These are phyloP conservation scores for Rhodotorula graminis DNA, from an alignment of 768 basidiomycete species.

Conservation along the genomic window DNA sequence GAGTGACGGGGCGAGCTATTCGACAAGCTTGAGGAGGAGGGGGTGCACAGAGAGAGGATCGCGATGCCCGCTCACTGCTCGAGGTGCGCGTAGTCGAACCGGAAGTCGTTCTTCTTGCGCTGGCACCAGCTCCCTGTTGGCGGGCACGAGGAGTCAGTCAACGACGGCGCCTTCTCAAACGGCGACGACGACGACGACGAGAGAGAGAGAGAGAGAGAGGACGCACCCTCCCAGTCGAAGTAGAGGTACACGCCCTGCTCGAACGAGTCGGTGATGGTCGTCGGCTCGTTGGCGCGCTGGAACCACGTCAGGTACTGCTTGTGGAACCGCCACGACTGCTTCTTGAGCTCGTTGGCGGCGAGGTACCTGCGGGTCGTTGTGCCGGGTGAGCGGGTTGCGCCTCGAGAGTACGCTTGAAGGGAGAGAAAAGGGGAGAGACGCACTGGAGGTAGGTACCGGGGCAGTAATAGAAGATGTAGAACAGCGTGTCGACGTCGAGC, in stretches of 20 bases:
- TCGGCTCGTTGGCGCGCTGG: constrained; percentile 95
- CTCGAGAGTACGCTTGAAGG: neutral
- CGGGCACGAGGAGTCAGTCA: no score
- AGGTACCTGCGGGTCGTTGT: constrained; percentile 62
- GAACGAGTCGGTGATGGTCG: constrained; percentile 98
- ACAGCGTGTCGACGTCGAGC: constrained; percentile 92
- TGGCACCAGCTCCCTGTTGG: constrained; percentile 74
- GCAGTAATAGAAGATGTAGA: constrained; percentile 97
- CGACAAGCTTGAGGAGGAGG: neutral
- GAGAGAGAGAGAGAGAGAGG: no score
- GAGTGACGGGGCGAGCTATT: neutral
- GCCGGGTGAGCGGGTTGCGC: neutral
- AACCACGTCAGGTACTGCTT: constrained; percentile 99
- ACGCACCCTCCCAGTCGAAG: constrained; percentile 72
- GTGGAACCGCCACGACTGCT: constrained; percentile 98
- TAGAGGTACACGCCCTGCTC: constrained; percentile 99
- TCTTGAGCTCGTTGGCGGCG: constrained; percentile 92
- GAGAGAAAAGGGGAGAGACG: constrained; percentile 43
- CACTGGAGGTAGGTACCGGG: constrained; percentile 98
- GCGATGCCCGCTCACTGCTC: neutral
- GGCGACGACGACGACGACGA: no score
- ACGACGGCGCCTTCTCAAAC: no score
- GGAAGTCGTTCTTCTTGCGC: constrained; percentile 95
- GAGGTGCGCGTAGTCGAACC: constrained; percentile 50
- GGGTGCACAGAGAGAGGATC: no score